Base-by-base conservation (phyloP, 2,329 filamentous ascomycete genomes). In the Helminthosporium solani region DNA sequence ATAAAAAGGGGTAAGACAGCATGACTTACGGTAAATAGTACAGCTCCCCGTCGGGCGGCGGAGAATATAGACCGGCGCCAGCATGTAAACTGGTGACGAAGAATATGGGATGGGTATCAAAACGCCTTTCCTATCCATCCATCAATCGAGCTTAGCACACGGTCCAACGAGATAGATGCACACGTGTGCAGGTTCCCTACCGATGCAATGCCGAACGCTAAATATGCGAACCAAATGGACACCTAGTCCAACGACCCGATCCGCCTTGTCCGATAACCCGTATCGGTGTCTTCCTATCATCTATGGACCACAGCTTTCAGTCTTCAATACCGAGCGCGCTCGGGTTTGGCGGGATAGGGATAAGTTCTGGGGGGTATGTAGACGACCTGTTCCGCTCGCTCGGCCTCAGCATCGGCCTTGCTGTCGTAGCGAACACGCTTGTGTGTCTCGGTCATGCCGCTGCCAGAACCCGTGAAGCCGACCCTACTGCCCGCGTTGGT, bases 401-500 rank as follows among this genome's bases (percentile, higher is more conserved):
- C 63, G 9, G 54, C 58, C 35, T 64, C 46, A 2, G 20, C 40
- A 20, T 52, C 63, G 34, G 53, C 59, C 50, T 66, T 67, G 71
- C 95, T 95, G 56, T 94, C 85, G 66, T 96, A 90, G 61, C 90
- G 86, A 67, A 82, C 86, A 64, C 91, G 81, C 52, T 85, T 84
- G 38, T 84, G 83, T 67, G 96, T 94, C 72, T 96, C 96, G 60
- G 90, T 88, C 94, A 97, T 97, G 56, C 87, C 81, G 72, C 96
- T 90, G 49, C 94, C 94, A 44, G 91, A 96, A 52, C 94, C 94
- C 7, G 90, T 96, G 66, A 99, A 96, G 27, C 94, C 94, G 64
- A 99, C 94, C 86, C 90, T 83, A 47, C 88, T 91, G 62, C 89
- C 82, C 19, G 94, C 81, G 50, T 89, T 86, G 25, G 95, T 90